These are phyloP conservation scores for Ramalina intermedia DNA, from an alignment of 495 filamentous ascomycete species.

Conservation along the genomic window DNA sequence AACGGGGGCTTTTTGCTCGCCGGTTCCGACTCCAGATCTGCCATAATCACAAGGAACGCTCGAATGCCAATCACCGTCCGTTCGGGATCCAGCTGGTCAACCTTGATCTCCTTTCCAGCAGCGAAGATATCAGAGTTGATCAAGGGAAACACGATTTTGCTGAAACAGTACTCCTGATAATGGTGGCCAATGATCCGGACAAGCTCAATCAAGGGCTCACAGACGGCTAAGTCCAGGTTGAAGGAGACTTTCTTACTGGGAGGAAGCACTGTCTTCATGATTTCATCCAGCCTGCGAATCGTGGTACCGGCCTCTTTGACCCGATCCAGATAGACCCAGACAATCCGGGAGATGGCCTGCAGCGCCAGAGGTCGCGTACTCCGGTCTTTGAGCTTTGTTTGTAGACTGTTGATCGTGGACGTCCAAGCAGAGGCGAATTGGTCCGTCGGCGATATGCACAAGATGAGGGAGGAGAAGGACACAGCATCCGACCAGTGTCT, in stretches of 20 bases:
- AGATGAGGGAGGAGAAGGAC: constrained; percentile 65
- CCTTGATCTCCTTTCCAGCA: constrained; percentile 61
- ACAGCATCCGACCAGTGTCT: constrained; percentile 82
- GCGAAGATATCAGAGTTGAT: constrained; percentile 84
- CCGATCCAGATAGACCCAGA: constrained; percentile 92
- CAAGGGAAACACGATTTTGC: constrained; percentile 80
- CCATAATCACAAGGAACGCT: constrained; percentile 82
- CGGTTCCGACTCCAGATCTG: constrained; percentile 80
- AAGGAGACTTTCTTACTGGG: constrained; percentile 62
- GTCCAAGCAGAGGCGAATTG: constrained; percentile 75
- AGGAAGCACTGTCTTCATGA: constrained; percentile 67
- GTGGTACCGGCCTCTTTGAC: constrained; percentile 55
- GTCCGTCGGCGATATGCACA: constrained; percentile 78
- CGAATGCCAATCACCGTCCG: constrained; percentile 92
- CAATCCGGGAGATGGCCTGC: constrained; percentile 77
- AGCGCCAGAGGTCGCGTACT: constrained; percentile 64
- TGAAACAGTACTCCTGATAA: constrained; percentile 84
- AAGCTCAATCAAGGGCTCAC: constrained; percentile 81
- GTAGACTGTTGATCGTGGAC: constrained; percentile 57
- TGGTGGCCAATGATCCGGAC: constrained; percentile 92
- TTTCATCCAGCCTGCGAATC: constrained; percentile 72
- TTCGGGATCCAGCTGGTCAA: constrained; percentile 90
- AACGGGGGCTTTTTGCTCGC: constrained; percentile 61
- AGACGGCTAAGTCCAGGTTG: constrained; percentile 63
- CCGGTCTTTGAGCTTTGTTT: constrained; percentile 70